Percentiles rank a stretch among this genome's conserved stretches.
phyloP scores from a whole-genome alignment of 2,329 filamentous ascomycete species.

The Colletotrichum cordylinicola region DNA sequence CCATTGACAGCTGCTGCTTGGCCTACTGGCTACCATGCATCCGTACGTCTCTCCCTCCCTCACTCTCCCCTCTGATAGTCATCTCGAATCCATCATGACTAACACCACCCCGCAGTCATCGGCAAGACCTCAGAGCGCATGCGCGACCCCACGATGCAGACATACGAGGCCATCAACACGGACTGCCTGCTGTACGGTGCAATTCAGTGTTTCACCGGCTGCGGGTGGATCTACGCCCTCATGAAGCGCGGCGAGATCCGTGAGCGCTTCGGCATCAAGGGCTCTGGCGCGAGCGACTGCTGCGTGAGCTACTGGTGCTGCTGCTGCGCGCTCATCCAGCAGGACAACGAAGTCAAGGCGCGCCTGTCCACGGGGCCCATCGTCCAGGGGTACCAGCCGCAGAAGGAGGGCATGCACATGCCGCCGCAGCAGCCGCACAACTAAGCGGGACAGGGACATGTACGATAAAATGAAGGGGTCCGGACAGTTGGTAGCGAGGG shows the following conservation, averaged over 20 bases:
- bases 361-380: conserved; percentile 29
- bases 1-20: conserved; percentile 44
- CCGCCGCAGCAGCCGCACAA: conserved; percentile 18
- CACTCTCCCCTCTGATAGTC: neutral
- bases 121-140: conserved; percentile 51
- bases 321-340: conserved; percentile 63
- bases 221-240: conserved; percentile 53
- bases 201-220: conserved; percentile 44
- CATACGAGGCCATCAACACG: conserved; percentile 42
- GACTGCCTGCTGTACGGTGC: conserved; percentile 47
- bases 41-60: conserved; percentile 35
- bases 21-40: conserved; percentile 47
- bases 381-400: conserved; percentile 40
- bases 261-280: conserved; percentile 57
- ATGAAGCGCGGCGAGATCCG: conserved; percentile 61
- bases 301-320: conserved; percentile 59
- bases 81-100: neutral
- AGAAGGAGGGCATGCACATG: conserved; percentile 44
- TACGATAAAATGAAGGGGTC: neutral
- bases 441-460: neutral
- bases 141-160: conserved; percentile 46
- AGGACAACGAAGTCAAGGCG: conserved; percentile 58
- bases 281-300: conserved; percentile 54
- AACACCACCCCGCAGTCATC: conserved; percentile 36
- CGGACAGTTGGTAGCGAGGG: neutral